Percentiles rank a stretch among this genome's conserved stretches.
These are phyloP conservation scores for Tylopilus felleus DNA, from an alignment of 768 basidiomycete species.

Conservation along the genomic window DNA sequence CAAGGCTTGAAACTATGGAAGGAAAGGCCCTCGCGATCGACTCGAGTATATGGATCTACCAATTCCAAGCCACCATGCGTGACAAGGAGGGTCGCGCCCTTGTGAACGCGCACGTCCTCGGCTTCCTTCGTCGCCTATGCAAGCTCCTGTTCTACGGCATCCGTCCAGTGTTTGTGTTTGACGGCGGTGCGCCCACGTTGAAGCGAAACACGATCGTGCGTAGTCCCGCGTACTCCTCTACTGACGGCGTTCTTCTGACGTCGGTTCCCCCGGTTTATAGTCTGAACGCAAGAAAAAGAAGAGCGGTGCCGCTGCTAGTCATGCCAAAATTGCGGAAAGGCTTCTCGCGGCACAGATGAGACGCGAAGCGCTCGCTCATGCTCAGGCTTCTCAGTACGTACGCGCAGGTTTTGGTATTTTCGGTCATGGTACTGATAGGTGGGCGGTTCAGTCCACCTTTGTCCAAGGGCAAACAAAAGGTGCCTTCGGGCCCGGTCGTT, in stretches of 20 bases:
- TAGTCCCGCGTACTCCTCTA: conserved; percentile 1
- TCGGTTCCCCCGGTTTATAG: conserved; percentile 37
- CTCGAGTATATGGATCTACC: conserved; percentile 99
- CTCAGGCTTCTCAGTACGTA: conserved; percentile 42
- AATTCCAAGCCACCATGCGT: conserved; percentile 99
- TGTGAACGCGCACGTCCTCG: conserved; percentile 91
- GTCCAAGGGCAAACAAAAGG: conserved; percentile 46
- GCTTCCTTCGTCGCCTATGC: conserved; percentile 84
- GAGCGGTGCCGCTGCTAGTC: conserved; percentile 81
- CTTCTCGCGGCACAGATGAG: conserved; percentile 92
- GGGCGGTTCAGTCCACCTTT: conserved; percentile 18
- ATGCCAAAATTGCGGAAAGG: conserved; percentile 85
- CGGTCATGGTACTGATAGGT: neutral
- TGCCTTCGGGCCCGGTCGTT: conserved; percentile 42
- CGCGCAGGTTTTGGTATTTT: neutral
- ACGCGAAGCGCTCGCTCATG: conserved; percentile 76
- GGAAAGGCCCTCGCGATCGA: conserved; percentile 97
- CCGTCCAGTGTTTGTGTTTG: conserved; percentile 98
- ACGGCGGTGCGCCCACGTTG: conserved; percentile 90
- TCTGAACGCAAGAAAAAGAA: conserved; percentile 88
- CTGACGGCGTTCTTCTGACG: conserved; percentile 4
- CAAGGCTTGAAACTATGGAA: conserved; percentile 91
- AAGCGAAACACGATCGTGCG: conserved; percentile 88
- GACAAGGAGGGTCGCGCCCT: conserved; percentile 92
- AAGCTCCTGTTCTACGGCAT: conserved; percentile 97